Conservation (phyloP, 2,329 filamentous ascomycete species). For the Trichoderma afroharzianum region DNA sequence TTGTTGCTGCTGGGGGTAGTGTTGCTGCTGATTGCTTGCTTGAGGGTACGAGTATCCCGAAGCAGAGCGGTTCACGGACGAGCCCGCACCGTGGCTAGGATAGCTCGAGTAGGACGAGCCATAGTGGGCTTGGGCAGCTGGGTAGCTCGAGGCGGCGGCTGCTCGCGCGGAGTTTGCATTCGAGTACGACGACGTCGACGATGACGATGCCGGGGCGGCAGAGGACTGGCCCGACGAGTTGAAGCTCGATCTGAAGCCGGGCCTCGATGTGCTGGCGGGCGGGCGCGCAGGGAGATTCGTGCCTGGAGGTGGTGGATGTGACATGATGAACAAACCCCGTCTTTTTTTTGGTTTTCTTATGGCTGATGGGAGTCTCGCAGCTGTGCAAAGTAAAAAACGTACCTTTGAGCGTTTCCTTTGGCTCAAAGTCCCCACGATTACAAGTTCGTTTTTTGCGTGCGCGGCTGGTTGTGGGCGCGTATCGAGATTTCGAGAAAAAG, state of each 20-base stretch:
- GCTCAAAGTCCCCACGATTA: constrained; percentile 29
- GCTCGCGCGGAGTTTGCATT: constrained; percentile 23
- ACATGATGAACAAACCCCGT: constrained; percentile 65
- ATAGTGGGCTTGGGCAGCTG: constrained; percentile 40
- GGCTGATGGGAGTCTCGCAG: neutral
- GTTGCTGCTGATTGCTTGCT: constrained; percentile 23
- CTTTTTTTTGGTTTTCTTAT: constrained; percentile 5
- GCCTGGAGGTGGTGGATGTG: constrained; percentile 82
- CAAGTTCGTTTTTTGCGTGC: neutral
- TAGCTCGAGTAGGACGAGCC: constrained; percentile 41
- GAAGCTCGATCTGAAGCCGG: constrained; percentile 50
- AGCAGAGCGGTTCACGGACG: constrained; percentile 28
- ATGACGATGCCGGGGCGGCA: constrained; percentile 34
- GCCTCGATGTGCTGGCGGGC: constrained; percentile 48
- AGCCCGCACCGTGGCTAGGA: constrained; percentile 25
- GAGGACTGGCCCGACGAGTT: constrained; percentile 31
- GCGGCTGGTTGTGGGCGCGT: neutral
- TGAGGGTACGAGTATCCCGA: constrained; percentile 26
- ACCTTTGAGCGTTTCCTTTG: constrained; percentile 45
- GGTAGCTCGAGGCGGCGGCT: constrained; percentile 25
- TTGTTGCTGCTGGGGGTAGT: constrained; percentile 25
- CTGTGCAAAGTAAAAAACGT: constrained; percentile 35
- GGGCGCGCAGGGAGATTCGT: constrained; percentile 69
- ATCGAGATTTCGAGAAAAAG: neutral
- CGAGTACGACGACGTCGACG: constrained; percentile 30